Conservation (phyloP, 2,329 filamentous ascomycete species). For the Ophioceras dolichostomum region DNA sequence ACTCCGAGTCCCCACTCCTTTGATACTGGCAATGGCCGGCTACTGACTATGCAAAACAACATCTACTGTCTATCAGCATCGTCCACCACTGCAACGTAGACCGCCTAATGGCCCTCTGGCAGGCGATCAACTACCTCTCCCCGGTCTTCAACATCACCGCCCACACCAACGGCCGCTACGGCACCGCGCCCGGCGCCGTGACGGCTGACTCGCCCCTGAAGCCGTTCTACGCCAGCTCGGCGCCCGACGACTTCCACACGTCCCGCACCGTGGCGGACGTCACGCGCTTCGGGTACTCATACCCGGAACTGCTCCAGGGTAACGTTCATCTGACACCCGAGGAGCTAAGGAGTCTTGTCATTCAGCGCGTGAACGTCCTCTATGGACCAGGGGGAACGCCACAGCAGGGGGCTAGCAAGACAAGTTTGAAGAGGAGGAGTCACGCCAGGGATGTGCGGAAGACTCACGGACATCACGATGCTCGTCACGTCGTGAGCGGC, state of each 20-base stretch:
- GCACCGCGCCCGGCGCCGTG: conserved; percentile 26
- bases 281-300: conserved; percentile 26
- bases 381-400: conserved; percentile 19
- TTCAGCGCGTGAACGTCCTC: conserved; percentile 45
- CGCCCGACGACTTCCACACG: conserved; percentile 27
- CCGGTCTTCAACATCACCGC: conserved; percentile 17
- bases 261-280: conserved; percentile 17
- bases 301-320: conserved; percentile 18
- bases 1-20: neutral
- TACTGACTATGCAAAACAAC: too few relatives aligned
- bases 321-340: conserved; percentile 35
- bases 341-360: conserved; percentile 48
- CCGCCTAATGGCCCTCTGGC: conserved; percentile 41
- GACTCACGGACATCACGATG: too few relatives aligned
- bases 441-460: neutral
- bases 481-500: too few relatives aligned
- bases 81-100: conserved; percentile 47
- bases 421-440: neutral
- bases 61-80: too few relatives aligned
- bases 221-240: conserved; percentile 30
- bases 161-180: conserved; percentile 21
- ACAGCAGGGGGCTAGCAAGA: neutral
- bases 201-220: conserved; percentile 31
- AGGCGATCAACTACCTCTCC: conserved; percentile 22
- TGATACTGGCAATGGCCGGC: too few relatives aligned